phyloP scores from a whole-genome alignment of 169 alveolate species.

The Cryptosporidium ryanae region DNA sequence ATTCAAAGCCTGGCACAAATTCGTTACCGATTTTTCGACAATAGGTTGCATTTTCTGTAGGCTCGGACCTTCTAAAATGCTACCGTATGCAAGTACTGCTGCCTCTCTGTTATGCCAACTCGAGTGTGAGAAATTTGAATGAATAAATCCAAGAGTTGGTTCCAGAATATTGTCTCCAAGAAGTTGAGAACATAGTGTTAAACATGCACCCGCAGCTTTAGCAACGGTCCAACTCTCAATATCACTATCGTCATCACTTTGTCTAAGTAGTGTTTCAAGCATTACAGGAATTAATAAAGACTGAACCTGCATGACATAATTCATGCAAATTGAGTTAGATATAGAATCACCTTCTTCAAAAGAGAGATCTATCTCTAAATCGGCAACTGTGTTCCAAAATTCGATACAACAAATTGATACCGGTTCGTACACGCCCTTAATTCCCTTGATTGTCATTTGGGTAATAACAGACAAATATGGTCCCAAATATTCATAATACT shows the following conservation, averaged over 20 bases:
- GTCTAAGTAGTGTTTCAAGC: conserved; percentile 85
- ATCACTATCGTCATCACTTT: conserved; percentile 85
- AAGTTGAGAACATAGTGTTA: conserved; percentile 90
- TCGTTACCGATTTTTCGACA: conserved; percentile 87
- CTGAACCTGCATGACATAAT: conserved; percentile 85
- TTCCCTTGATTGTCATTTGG: conserved; percentile 87
- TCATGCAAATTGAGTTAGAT: conserved; percentile 76
- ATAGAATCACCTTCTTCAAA: conserved; percentile 47
- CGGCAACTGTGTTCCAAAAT: conserved; percentile 90
- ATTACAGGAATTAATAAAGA: conserved; percentile 86
- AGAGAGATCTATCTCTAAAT: conserved; percentile 82
- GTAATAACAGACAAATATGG: conserved; percentile 84
- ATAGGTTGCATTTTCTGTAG: conserved; percentile 86
- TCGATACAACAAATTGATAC: conserved; percentile 89
- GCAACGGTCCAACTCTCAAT: conserved; percentile 93
- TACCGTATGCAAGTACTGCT: conserved; percentile 92
- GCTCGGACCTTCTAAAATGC: conserved; percentile 93
- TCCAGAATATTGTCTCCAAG: conserved; percentile 89
- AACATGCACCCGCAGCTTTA: conserved; percentile 92
- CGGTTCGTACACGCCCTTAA: conserved; percentile 83
- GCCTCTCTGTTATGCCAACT: conserved; percentile 93
- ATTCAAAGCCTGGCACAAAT: conserved; percentile 85
- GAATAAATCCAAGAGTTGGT: conserved; percentile 88
- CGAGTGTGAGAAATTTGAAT: conserved; percentile 85
- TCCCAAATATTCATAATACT: conserved; percentile 84